Conservation (phyloP, 129 eudicot species). For the Chrysanthemum seticuspe region DNA sequence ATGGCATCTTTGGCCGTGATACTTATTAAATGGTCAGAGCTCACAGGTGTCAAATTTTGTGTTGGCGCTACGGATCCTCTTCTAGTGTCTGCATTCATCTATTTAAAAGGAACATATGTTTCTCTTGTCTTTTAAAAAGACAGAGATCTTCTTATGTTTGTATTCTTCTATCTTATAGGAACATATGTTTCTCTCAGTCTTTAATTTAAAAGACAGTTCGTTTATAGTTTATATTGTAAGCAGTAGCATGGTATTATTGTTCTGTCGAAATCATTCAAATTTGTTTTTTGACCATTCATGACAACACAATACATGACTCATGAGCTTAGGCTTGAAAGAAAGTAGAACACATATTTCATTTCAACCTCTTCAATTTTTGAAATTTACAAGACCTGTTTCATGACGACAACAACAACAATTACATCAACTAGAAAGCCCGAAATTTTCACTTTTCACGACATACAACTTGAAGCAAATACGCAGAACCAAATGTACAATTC, state of each 20-base stretch:
- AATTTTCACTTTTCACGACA: not conserved
- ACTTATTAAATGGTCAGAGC: not conserved
- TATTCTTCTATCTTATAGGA: not conserved
- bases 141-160: not conserved
- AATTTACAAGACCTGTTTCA: not conserved
- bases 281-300: no score
- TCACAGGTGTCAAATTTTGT: conserved; percentile 3
- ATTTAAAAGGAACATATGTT: not conserved
- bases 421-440: not conserved
- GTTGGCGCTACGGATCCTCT: not conserved
- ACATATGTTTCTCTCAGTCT: no score
- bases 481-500: conserved; percentile 24
- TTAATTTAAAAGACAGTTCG: not conserved
- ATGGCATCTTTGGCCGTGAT: not conserved
- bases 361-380: not conserved
- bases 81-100: not conserved
- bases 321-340: not conserved
- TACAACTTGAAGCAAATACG: not conserved
- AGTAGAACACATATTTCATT: not conserved
- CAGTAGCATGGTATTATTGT: conserved; percentile 16
- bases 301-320: no score
- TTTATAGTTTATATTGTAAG: not conserved
- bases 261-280: not conserved
- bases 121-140: not conserved
- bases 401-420: not conserved